A percentile compares a stretch with the other conserved stretches of the same genome.
Evolutionary conservation across 129 eudicot genomes (phyloP).

Genomic region (Pseudognaphalium luteoalbum): DNA sequence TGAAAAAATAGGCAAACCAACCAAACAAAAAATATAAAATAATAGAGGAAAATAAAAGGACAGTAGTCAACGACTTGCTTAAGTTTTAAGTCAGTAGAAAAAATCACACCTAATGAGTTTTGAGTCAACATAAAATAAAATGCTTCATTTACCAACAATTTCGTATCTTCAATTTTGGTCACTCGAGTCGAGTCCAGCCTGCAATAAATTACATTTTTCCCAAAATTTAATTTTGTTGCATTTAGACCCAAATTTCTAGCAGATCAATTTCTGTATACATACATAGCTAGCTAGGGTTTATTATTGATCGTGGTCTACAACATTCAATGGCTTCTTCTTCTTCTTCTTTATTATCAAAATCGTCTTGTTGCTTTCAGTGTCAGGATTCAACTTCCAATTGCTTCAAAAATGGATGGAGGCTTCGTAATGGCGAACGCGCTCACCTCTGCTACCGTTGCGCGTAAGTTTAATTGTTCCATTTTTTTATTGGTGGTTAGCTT

Average conservation of each 20-base stretch:
- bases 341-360: constrained; percentile 37
- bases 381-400: constrained; percentile 41
- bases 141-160: constrained; percentile 7
- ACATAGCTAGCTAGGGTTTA: constrained; percentile 37
- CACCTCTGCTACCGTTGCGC: constrained; percentile 72
- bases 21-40: too few relatives aligned
- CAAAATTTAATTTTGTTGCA: constrained; percentile 7
- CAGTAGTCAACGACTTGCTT: background rate
- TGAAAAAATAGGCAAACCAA: too few relatives aligned
- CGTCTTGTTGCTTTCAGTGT: constrained; percentile 61
- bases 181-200: background rate
- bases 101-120: background rate
- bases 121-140: background rate
- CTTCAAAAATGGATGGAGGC: constrained; percentile 64
- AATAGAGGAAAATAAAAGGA: background rate
- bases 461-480: constrained; percentile 28
- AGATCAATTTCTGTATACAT: constrained; percentile 1
- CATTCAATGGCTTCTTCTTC: constrained; percentile 35
- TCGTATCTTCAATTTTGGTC: background rate
- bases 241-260: background rate
- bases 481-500: background rate
- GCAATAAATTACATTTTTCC: constrained; percentile 1
- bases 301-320: constrained; percentile 3
- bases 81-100: background rate
- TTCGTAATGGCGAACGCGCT: constrained; percentile 62